Evolutionary conservation across 116 monocot genomes (phyloP).

Genomic region (Dioscorea cayenensis): DNA sequence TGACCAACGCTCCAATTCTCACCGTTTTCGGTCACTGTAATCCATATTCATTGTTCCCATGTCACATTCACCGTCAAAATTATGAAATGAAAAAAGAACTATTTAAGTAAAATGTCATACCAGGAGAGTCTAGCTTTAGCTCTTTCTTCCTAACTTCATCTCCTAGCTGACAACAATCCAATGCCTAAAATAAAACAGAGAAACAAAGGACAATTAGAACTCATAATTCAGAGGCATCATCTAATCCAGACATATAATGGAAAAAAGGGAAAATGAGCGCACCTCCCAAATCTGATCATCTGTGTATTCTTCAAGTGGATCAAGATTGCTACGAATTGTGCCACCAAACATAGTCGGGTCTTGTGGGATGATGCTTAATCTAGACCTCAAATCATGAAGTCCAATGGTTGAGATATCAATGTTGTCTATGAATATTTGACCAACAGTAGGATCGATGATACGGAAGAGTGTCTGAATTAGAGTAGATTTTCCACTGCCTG

Average conservation of each 20-base stretch:
- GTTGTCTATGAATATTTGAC: constrained; percentile 53
- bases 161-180: constrained; percentile 52
- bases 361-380: constrained; percentile 78
- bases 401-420: constrained; percentile 60
- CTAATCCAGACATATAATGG: background rate
- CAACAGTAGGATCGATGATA: constrained; percentile 55
- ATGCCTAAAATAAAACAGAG: constrained; percentile 7
- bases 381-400: constrained; percentile 64
- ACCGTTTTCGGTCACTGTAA: constrained; percentile 46
- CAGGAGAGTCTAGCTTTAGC: constrained; percentile 45
- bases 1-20: constrained; percentile 67
- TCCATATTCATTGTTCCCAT: no score
- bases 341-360: constrained; percentile 88
- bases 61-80: background rate
- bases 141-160: constrained; percentile 50
- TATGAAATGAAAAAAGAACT: background rate
- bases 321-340: constrained; percentile 59
- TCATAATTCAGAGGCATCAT: background rate
- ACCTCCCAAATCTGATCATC: constrained; percentile 81
- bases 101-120: constrained; percentile 1
- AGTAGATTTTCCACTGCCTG: constrained; percentile 69
- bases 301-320: constrained; percentile 60
- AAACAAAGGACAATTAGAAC: background rate
- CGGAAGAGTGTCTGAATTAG: constrained; percentile 73
- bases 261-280: background rate